A percentile compares a stretch with the other conserved stretches of the same genome.
These are phyloP conservation scores for Penicillium sp. DNA, from an alignment of 2,329 filamentous ascomycete genomes.

Conservation along the genomic window DNA sequence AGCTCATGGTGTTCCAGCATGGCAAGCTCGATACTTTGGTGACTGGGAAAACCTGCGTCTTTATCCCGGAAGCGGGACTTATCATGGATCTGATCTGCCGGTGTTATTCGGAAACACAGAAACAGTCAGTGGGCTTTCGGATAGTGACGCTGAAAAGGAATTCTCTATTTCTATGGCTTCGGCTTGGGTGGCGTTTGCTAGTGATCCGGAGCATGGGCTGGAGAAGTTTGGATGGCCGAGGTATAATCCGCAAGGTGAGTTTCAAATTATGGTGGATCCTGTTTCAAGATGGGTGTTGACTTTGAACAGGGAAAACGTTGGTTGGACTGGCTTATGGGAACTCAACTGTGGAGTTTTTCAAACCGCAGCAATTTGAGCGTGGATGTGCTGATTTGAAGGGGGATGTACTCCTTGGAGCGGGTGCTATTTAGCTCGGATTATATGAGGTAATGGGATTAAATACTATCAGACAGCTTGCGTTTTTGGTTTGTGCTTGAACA, in stretches of 20 bases:
- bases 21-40: slow-evolving; percentile 51
- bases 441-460: too few relatives aligned
- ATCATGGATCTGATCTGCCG: slow-evolving; percentile 51
- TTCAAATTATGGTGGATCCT: not conserved
- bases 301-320: slow-evolving; percentile 19
- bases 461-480: too few relatives aligned
- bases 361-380: slow-evolving; percentile 17
- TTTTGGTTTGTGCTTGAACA: too few relatives aligned
- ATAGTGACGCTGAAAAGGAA: slow-evolving; percentile 29
- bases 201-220: slow-evolving; percentile 40
- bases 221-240: slow-evolving; percentile 39
- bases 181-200: slow-evolving; percentile 45
- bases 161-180: slow-evolving; percentile 41
- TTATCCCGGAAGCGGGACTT: slow-evolving; percentile 49
- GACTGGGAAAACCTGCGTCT: slow-evolving; percentile 53
- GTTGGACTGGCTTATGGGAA: slow-evolving; percentile 26
- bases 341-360: slow-evolving; percentile 11
- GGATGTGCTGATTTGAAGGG: slow-evolving; percentile 22
- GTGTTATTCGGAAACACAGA: slow-evolving; percentile 49
- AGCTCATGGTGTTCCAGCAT: slow-evolving; percentile 39
- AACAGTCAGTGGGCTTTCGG: slow-evolving; percentile 41
- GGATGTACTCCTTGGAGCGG: slow-evolving; percentile 20
- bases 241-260: slow-evolving; percentile 27
- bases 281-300: not conserved
- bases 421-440: slow-evolving; percentile 20